Conservation (phyloP, 352 stramenopile genomes). For the Pythium phragmitis region DNA sequence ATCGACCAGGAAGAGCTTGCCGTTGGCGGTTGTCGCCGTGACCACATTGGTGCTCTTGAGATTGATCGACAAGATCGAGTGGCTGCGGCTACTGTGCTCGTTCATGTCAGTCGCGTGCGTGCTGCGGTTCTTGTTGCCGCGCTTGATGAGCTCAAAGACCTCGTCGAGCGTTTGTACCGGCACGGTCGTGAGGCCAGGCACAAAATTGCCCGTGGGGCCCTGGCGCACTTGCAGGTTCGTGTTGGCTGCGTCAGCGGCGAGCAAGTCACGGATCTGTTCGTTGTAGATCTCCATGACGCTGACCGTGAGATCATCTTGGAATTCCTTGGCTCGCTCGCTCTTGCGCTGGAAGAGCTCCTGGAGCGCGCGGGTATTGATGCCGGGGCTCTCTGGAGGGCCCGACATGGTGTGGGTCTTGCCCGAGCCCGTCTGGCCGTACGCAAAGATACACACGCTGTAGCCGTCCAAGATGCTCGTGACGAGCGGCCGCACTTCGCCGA, state of each 20-base stretch:
- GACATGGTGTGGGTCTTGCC: slow-evolving; percentile 90
- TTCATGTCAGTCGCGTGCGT: slow-evolving; percentile 89
- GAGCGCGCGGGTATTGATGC: slow-evolving; percentile 85
- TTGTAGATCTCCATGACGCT: slow-evolving; percentile 97
- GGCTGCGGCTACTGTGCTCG: slow-evolving; percentile 86
- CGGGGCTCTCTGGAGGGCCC: slow-evolving; percentile 59
- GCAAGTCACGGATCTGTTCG: slow-evolving; percentile 93
- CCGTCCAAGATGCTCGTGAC: slow-evolving; percentile 86
- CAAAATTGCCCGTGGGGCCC: slow-evolving; percentile 82
- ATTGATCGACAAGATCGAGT: slow-evolving; percentile 86
- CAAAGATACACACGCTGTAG: slow-evolving; percentile 91
- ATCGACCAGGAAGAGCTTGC: slow-evolving; percentile 89
- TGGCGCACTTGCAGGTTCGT: slow-evolving; percentile 85
- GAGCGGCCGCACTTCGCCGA: slow-evolving; percentile 69
- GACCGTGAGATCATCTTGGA: slow-evolving; percentile 84
- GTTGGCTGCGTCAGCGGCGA: slow-evolving; percentile 78
- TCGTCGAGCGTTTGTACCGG: slow-evolving; percentile 76
- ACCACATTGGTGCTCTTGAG: slow-evolving; percentile 84
- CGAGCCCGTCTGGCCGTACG: slow-evolving; percentile 85
- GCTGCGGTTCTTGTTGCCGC: slow-evolving; percentile 84
- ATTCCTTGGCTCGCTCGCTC: slow-evolving; percentile 60
- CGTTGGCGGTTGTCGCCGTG: slow-evolving; percentile 63
- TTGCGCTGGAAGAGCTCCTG: slow-evolving; percentile 84
- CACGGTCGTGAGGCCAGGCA: slow-evolving; percentile 72
- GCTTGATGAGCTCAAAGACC: slow-evolving; percentile 84